These are phyloP conservation scores for Diplosphaera chodatii DNA, from an alignment of 139 green algal genomes.

Conservation along the genomic window DNA sequence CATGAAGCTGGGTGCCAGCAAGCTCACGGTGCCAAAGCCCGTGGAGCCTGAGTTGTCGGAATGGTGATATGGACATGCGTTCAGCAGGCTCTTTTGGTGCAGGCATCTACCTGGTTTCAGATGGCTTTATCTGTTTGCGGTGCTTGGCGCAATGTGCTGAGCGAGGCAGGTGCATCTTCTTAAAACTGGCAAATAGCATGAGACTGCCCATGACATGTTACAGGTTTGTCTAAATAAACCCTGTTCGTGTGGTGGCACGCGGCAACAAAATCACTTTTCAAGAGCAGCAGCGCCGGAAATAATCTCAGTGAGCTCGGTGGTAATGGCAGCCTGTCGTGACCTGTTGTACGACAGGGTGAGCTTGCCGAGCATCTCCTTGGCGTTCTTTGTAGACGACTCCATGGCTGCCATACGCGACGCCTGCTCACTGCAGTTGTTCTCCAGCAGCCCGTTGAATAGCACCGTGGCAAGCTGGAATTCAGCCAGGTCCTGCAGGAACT, in stretches of 20 bases:
- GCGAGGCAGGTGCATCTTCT: no score
- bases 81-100: no score
- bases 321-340: conserved; percentile 88
- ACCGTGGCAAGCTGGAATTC: conserved; percentile 93
- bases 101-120: no score
- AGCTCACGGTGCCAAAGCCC: conserved; percentile 7
- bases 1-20: conserved; percentile 32
- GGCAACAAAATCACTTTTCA: conserved; percentile 24
- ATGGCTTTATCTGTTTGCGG: no score
- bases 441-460: conserved; percentile 89
- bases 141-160: no score
- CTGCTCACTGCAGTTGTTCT: conserved; percentile 96
- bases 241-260: no score
- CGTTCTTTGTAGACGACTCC: conserved; percentile 97
- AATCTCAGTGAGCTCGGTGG: conserved; percentile 98
- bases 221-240: no score
- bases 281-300: conserved; percentile 88
- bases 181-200: no score
- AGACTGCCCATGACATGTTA: no score
- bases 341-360: conserved; percentile 96
- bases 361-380: conserved; percentile 89
- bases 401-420: conserved; percentile 95
- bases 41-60: not conserved
- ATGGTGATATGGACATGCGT: no score
- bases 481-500: conserved; percentile 86